These are phyloP conservation scores for Xylariaceae sp. DNA, from an alignment of 2,329 filamentous ascomycete species.

Conservation along the genomic window DNA sequence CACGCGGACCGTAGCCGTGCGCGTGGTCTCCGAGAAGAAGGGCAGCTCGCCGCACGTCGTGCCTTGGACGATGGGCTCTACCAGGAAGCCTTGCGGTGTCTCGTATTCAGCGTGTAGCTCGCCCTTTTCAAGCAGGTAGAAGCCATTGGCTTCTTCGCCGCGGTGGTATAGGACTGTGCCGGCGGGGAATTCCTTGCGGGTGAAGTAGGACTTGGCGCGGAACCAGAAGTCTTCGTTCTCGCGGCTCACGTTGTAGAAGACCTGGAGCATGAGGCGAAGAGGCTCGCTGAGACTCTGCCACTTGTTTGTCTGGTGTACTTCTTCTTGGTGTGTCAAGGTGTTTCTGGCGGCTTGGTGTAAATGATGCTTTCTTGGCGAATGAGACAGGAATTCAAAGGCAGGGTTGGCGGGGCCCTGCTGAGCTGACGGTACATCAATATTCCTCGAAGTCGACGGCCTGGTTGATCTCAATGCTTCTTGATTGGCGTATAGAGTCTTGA, in stretches of 20 bases:
- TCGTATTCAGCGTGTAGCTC: slow-evolving; percentile 88
- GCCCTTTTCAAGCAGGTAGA: slow-evolving; percentile 86
- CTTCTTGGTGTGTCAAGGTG: slow-evolving; percentile 63
- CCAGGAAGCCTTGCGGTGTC: slow-evolving; percentile 80
- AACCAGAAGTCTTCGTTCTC: slow-evolving; percentile 97
- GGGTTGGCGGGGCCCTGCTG: slow-evolving; percentile 30
- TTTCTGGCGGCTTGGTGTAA: slow-evolving; percentile 73
- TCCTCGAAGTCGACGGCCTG: slow-evolving; percentile 39
- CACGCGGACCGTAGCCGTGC: slow-evolving; percentile 80
- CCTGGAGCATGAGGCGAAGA: slow-evolving; percentile 83
- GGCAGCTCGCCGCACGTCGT: slow-evolving; percentile 94
- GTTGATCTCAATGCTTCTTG: slow-evolving; percentile 55
- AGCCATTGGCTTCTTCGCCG: slow-evolving; percentile 71
- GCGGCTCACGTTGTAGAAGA: slow-evolving; percentile 82
- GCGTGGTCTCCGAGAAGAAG: slow-evolving; percentile 85
- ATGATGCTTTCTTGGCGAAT: slow-evolving; percentile 75
- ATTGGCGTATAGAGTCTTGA: slow-evolving; percentile 71
- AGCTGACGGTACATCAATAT: slow-evolving; percentile 43
- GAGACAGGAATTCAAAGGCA: slow-evolving; percentile 47
- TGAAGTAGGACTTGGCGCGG: slow-evolving; percentile 69
- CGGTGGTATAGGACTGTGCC: slow-evolving; percentile 72
- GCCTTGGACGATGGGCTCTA: slow-evolving; percentile 87
- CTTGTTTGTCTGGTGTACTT: slow-evolving; percentile 54
- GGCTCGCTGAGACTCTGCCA: slow-evolving; percentile 90
- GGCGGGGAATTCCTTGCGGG: slow-evolving; percentile 58